Evolutionary conservation across 768 basidiomycete species (phyloP), one percentile per base, ranked within the genome.

Genomic region (Trichaptum fuscoviolaceum): DNA sequence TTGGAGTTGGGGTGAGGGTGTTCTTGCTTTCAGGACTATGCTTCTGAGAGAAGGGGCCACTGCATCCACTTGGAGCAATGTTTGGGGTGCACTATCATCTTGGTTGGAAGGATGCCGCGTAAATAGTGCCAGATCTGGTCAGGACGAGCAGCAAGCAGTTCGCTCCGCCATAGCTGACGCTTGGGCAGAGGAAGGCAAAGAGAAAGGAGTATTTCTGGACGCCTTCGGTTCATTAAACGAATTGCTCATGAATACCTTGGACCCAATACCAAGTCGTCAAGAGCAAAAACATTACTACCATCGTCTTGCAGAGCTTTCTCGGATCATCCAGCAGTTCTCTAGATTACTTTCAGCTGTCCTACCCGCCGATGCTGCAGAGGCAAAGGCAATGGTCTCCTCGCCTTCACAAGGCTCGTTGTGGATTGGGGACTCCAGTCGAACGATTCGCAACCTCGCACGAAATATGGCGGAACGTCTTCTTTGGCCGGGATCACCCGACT

Each of bases 21-120:
- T 88, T 8, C 71, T 83, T n/a, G 78, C 61, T 67, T 83, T 66
- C 73, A 34, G 24, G 8, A 73, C 74, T 10, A 69, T 67, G 12
- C 70, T 71, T 7, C 10, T 52, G 42, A 52, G 20, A 12, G 73
- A 76, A 17, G 66, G 63, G 7, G 72, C 76, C 23, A 70, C 67
- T 62, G 69, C n/a, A 34, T 25, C 66, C 1, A 63, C 76, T 23
- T 82, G 81, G 73, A 71, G 73, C 2, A 73, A 74, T 0, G 69
- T 86, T 2, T 87, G 88, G 85, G 78, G 78, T 20, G 78, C 84
- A 20, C 74, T 85, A 73, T 81, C 82, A 0, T 85, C 87, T 7
- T 96, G 92, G 90, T 72, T 93, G 2, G 90, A 92, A 70, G 95
- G 96, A 1, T 82, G 84, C 8, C 83, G 81, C 64, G 80, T 95